A percentile compares a stretch with the other conserved stretches of the same genome.
Conservation (phyloP, 495 filamentous ascomycete species). For the Penicillium salamii region DNA sequence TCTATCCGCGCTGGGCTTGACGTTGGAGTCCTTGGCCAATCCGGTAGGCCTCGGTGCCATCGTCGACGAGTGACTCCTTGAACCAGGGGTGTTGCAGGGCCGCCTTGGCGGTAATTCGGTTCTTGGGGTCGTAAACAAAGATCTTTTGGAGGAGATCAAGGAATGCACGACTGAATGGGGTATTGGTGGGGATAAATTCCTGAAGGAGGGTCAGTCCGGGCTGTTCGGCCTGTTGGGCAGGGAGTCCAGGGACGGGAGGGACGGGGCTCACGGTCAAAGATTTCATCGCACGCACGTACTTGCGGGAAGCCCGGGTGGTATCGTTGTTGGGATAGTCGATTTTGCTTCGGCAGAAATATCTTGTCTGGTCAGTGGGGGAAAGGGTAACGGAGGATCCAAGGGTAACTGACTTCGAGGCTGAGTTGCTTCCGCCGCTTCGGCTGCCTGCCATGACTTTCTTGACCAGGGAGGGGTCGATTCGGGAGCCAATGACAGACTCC, state of each 20-base stretch:
- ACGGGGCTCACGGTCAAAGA: slow-evolving; percentile 63
- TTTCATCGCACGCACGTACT: slow-evolving; percentile 97
- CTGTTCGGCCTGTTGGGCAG: no score
- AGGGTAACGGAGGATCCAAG: neutral
- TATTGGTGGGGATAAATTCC: slow-evolving; percentile 85
- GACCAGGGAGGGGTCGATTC: slow-evolving; percentile 74
- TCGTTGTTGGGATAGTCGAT: slow-evolving; percentile 87
- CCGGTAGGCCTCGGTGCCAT: slow-evolving; percentile 88
- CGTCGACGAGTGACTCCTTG: slow-evolving; percentile 77
- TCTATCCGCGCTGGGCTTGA: slow-evolving; percentile 30
- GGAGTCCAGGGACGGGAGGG: slow-evolving; percentile 24
- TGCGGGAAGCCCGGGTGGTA: slow-evolving; percentile 81
- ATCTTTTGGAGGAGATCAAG: slow-evolving; percentile 85
- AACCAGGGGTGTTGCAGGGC: slow-evolving; percentile 95
- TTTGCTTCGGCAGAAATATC: slow-evolving; percentile 80
- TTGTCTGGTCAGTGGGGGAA: slow-evolving; percentile 28
- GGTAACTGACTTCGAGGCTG: slow-evolving; percentile 76
- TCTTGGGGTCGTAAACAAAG: slow-evolving; percentile 90
- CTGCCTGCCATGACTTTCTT: slow-evolving; percentile 64
- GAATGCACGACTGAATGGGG: slow-evolving; percentile 77
- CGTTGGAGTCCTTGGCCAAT: slow-evolving; percentile 49
- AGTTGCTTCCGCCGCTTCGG: slow-evolving; percentile 65
- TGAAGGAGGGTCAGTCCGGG: slow-evolving; percentile 34
- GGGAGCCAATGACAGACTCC: slow-evolving; percentile 78
- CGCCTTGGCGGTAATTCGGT: slow-evolving; percentile 86